Percentiles rank a stretch among this genome's conserved stretches.
Evolutionary conservation across 2,329 filamentous ascomycete genomes (phyloP).

Genomic region (Penicillium freii): DNA sequence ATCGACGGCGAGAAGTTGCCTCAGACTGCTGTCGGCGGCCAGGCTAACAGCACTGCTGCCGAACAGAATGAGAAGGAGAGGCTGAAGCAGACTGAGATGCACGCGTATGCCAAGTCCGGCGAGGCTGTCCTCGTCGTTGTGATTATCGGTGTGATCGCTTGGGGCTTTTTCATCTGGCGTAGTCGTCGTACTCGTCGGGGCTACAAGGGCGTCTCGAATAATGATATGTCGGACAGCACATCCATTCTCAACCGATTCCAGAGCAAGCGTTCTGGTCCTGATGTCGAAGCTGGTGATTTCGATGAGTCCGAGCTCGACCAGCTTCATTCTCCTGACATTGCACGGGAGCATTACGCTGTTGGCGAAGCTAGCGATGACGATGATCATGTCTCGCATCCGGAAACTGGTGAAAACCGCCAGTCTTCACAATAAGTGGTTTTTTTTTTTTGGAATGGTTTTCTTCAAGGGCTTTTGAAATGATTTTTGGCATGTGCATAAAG

Average conservation of each 20-base stretch:
- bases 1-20: conserved; percentile 83
- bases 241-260: conserved; percentile 52
- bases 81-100: conserved; percentile 81
- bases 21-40: conserved; percentile 72
- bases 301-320: conserved; percentile 62
- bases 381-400: background rate
- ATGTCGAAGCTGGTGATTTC: conserved; percentile 62
- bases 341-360: conserved; percentile 47
- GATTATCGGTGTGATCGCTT: conserved; percentile 66
- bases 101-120: conserved; percentile 82
- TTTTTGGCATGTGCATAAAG: conserved; percentile 8
- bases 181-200: conserved; percentile 51
- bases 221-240: conserved; percentile 34
- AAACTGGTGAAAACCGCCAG: background rate
- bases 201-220: conserved; percentile 44
- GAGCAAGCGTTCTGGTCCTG: conserved; percentile 42
- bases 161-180: conserved; percentile 69
- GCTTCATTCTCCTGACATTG: conserved; percentile 41
- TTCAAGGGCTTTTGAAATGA: background rate
- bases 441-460: background rate
- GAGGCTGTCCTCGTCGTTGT: conserved; percentile 83
- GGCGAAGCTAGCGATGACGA: conserved; percentile 49
- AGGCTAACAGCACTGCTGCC: conserved; percentile 66
- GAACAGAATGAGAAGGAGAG: conserved; percentile 67
- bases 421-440: conserved; percentile 9